A percentile compares a stretch with the other conserved stretches of the same genome.
Conservation (phyloP, 176 grass and related monocot species). For the Aegilops longissima region DNA sequence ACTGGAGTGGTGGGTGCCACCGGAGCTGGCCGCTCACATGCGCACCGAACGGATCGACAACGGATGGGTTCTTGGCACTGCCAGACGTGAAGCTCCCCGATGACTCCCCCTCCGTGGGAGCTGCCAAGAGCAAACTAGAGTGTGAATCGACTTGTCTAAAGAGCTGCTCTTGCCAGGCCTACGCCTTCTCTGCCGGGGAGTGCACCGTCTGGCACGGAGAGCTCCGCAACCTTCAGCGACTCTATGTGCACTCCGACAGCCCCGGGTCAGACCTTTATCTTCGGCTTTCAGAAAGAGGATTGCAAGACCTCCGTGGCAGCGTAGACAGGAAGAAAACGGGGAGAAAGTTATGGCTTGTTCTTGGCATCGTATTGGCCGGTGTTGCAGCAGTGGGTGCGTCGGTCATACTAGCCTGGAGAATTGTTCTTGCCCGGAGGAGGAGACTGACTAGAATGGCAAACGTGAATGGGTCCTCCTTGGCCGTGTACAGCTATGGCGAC, state of each 20-base stretch:
- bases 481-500: constrained; percentile 12
- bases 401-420: neutral
- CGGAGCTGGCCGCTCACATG: neutral
- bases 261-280: neutral
- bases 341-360: neutral
- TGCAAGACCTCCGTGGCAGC: neutral
- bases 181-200: neutral
- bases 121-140: neutral
- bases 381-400: neutral
- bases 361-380: neutral
- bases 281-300: neutral
- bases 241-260: neutral
- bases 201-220: constrained; percentile 24
- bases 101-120: neutral
- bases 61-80: constrained; percentile 10
- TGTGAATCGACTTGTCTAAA: neutral
- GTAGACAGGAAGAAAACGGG: neutral
- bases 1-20: constrained; percentile 11
- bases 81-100: neutral
- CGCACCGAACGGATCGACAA: neutral
- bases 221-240: constrained; percentile 13
- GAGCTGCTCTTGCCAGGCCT: constrained; percentile 34
- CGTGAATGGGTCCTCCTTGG: neutral
- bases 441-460: neutral
- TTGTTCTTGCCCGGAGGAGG: neutral